These are phyloP conservation scores for Calonectria pauciramosa DNA, from an alignment of 2,329 filamentous ascomycete genomes.

Conservation along the genomic window DNA sequence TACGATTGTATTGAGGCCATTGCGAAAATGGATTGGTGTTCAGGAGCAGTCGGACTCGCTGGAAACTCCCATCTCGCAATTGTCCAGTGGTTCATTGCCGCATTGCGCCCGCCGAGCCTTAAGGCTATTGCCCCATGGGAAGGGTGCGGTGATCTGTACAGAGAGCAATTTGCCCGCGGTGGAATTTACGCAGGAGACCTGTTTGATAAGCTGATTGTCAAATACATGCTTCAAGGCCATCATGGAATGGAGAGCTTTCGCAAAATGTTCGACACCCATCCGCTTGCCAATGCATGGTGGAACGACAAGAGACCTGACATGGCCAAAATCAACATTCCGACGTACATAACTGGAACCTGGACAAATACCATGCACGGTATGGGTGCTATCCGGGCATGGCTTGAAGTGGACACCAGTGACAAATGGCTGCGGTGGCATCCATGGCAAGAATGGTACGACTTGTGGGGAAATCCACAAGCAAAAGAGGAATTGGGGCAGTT, in stretches of 20 bases:
- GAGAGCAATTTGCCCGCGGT: constrained; percentile 42
- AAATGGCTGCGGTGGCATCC: constrained; percentile 59
- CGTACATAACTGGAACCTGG: constrained; percentile 41
- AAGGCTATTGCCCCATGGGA: constrained; percentile 33
- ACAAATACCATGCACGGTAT: constrained; percentile 41
- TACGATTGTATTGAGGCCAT: constrained; percentile 24
- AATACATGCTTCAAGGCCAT: constrained; percentile 40
- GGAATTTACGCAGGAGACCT: constrained; percentile 31
- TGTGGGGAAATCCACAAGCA: not conserved
- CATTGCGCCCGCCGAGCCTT: constrained; percentile 3
- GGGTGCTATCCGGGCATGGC: constrained; percentile 50
- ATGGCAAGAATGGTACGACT: constrained; percentile 24
- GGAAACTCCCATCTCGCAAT: constrained; percentile 29
- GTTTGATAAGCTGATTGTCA: constrained; percentile 33
- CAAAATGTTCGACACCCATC: constrained; percentile 34
- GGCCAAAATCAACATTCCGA: constrained; percentile 39
- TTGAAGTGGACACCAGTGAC: constrained; percentile 50
- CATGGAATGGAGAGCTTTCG: constrained; percentile 39
- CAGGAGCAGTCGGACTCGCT: constrained; percentile 12
- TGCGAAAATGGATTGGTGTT: constrained; percentile 24
- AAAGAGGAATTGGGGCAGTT: not conserved
- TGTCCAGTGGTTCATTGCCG: constrained; percentile 21
- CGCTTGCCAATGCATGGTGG: constrained; percentile 41
- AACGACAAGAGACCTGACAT: constrained; percentile 42
- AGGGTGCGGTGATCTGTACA: constrained; percentile 18